A percentile compares a stretch with the other conserved stretches of the same genome.
phyloP scores from a whole-genome alignment of 495 filamentous ascomycete genomes.

The Penicillium cataractarum region DNA sequence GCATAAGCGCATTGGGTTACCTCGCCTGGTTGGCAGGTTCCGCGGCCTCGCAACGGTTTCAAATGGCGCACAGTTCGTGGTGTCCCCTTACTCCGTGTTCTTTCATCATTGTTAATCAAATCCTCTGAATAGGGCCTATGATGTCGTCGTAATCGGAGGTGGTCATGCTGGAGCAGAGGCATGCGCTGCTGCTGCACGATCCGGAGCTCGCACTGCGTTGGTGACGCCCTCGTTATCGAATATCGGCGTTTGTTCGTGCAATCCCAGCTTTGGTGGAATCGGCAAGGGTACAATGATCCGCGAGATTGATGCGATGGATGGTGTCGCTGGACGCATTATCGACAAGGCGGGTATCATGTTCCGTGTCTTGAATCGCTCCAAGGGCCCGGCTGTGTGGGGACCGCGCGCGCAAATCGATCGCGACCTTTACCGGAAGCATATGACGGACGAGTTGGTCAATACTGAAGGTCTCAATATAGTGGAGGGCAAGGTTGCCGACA shows the following conservation, averaged over 20 bases:
- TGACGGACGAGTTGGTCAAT: conserved; percentile 80
- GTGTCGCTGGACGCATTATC: conserved; percentile 83
- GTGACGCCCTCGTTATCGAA: conserved; percentile 86
- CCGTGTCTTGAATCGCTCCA: conserved; percentile 80
- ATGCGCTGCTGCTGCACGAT: conserved; percentile 87
- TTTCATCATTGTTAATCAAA: conserved; percentile 4
- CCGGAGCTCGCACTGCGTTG: conserved; percentile 86
- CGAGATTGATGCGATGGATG: conserved; percentile 94
- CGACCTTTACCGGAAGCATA: conserved; percentile 84
- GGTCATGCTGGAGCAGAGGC: conserved; percentile 96
- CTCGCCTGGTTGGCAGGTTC: conserved; percentile 23
- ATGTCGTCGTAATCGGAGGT: conserved; percentile 94
- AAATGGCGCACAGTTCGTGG: conserved; percentile 44
- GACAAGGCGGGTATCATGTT: conserved; percentile 96
- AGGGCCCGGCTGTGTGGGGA: conserved; percentile 96
- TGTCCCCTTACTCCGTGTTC: conserved; percentile 4
- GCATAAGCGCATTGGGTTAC: conserved; percentile 36
- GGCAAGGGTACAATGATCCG: conserved; percentile 98
- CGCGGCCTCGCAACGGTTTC: conserved; percentile 54
- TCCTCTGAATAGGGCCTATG: conserved; percentile 63
- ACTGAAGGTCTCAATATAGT: conserved; percentile 80
- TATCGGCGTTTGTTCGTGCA: conserved; percentile 95
- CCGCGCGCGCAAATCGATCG: conserved; percentile 96
- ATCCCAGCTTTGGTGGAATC: conserved; percentile 96
- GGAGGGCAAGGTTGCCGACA: conserved; percentile 89